A percentile compares a stretch with the other conserved stretches of the same genome.
Evolutionary conservation across 371 early-diverging fungal species (phyloP).

Genomic region (Syncephalastrum monosporum): DNA sequence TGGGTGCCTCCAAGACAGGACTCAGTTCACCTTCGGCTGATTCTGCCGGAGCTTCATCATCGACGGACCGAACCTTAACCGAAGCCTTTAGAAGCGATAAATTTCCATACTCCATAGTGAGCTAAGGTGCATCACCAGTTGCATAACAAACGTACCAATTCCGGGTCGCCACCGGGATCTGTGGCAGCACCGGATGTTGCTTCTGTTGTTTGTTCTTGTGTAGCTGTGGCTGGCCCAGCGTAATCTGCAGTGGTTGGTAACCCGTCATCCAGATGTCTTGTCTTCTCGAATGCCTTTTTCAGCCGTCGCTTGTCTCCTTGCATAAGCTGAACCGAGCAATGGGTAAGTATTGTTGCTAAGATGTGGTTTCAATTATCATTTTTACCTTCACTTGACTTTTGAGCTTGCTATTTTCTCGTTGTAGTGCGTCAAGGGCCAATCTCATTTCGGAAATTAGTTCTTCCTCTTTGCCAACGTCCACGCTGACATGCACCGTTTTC

Average conservation of each 20-base stretch:
- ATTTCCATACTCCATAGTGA: too few relatives aligned
- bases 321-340: constrained; percentile 17
- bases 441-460: constrained; percentile 44
- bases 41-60: too few relatives aligned
- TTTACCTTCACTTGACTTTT: constrained; percentile 33
- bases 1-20: constrained; percentile 17
- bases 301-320: constrained; percentile 35
- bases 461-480: constrained; percentile 37
- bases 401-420: constrained; percentile 38
- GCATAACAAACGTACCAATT: too few relatives aligned
- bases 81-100: too few relatives aligned
- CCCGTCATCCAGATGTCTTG: constrained; percentile 11
- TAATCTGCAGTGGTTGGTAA: constrained; percentile 1
- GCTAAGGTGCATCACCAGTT: too few relatives aligned
- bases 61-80: too few relatives aligned
- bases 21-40: constrained; percentile 1
- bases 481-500: constrained; percentile 25
- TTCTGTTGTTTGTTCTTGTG: neutral
- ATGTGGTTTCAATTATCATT: neutral
- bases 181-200: neutral
- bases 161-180: neutral
- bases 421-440: constrained; percentile 28
- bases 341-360: neutral
- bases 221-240: constrained; percentile 1
- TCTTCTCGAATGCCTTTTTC: constrained; percentile 37